These are phyloP conservation scores for Davidsoniella australis DNA, from an alignment of 2,329 filamentous ascomycete species.

Conservation along the genomic window DNA sequence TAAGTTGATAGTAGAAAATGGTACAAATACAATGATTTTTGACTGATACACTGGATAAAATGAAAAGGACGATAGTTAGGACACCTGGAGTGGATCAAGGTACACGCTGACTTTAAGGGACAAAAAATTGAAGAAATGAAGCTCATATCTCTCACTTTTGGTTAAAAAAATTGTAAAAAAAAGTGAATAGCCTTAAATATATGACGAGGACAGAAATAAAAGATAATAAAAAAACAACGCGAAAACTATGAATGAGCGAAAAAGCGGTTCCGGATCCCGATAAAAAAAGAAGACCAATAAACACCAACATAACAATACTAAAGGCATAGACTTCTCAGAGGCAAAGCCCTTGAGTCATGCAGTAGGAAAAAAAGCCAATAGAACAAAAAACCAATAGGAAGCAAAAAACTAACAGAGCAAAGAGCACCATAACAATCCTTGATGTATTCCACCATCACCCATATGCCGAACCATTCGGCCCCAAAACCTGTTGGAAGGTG, in stretches of 20 bases:
- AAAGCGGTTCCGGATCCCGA: slow-evolving; percentile 11
- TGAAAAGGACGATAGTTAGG: too few relatives aligned
- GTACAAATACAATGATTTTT: too few relatives aligned
- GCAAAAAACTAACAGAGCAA: background rate
- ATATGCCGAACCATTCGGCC: slow-evolving; percentile 2
- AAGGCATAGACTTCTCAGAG: background rate
- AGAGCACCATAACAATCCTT: background rate
- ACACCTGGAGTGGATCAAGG: too few relatives aligned
- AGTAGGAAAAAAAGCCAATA: background rate
- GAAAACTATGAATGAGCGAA: background rate
- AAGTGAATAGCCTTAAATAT: too few relatives aligned
- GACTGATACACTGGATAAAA: too few relatives aligned
- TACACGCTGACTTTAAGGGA: too few relatives aligned
- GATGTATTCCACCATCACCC: background rate
- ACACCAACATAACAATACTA: background rate
- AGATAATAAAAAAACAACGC: too few relatives aligned
- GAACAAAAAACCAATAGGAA: background rate
- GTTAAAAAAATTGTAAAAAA: too few relatives aligned
- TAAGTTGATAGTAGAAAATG: too few relatives aligned
- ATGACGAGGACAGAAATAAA: too few relatives aligned
- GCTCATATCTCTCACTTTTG: too few relatives aligned
- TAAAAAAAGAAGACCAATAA: background rate
- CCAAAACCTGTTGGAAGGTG: background rate
- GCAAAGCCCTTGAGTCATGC: background rate
- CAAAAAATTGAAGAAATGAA: too few relatives aligned